Percentiles rank a stretch among this genome's conserved stretches.
Evolutionary conservation across 495 filamentous ascomycete species (phyloP).

Genomic region (Pseudoneurospora amorphoporcata): DNA sequence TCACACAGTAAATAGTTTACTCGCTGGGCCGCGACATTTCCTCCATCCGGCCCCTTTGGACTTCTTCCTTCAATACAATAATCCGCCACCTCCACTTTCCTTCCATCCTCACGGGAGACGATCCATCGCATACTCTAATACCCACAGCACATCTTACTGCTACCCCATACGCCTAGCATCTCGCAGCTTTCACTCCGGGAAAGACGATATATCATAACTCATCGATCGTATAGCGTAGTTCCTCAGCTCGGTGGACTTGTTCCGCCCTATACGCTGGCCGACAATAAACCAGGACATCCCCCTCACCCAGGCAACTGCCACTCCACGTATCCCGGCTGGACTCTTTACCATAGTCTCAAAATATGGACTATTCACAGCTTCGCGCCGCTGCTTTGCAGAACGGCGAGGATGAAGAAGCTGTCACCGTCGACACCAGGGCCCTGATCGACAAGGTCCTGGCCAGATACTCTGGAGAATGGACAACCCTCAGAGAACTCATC

Average conservation of each 20-base stretch:
- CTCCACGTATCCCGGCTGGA: not conserved
- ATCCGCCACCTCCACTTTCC: not conserved
- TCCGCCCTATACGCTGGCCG: not conserved
- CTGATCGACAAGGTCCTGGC: slow-evolving; percentile 97
- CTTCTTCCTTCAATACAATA: not conserved
- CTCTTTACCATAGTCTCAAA: slow-evolving; percentile 1
- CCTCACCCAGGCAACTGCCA: not conserved
- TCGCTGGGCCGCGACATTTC: not conserved
- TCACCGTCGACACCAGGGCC: slow-evolving; percentile 93
- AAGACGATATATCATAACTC: not conserved
- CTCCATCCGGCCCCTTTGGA: not conserved
- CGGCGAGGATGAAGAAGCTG: slow-evolving; percentile 88
- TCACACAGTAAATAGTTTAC: not conserved
- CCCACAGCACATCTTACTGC: not conserved
- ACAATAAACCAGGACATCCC: not conserved
- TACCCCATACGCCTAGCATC: not conserved
- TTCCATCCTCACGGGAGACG: not conserved
- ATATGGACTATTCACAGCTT: slow-evolving; percentile 69
- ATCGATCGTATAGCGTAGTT: not conserved
- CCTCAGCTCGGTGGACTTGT: not conserved
- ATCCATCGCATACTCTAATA: not conserved
- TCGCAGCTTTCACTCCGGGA: not conserved
- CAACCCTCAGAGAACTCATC: slow-evolving; percentile 78
- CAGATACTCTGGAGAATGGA: slow-evolving; percentile 90
- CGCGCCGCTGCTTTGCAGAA: slow-evolving; percentile 78